phyloP scores from a whole-genome alignment of 805 yeast species.

The Candida montana region DNA sequence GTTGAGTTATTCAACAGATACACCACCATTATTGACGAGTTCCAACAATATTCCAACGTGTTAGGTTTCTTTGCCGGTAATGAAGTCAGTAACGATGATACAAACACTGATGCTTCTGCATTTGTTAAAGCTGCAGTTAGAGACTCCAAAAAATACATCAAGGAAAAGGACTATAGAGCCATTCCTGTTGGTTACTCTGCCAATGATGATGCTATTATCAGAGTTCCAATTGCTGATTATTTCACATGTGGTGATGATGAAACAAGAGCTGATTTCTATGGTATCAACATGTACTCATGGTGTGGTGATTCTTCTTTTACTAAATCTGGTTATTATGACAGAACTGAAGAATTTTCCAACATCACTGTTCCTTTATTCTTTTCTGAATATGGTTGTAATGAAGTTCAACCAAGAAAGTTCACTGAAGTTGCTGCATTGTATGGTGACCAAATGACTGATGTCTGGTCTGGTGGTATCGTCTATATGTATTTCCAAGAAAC shows the following conservation, averaged over 20 bases:
- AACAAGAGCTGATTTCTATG: conserved; percentile 72
- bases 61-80: conserved; percentile 85
- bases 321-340: conserved; percentile 58
- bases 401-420: conserved; percentile 63
- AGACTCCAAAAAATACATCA: conserved; percentile 68
- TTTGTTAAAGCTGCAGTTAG: conserved; percentile 80
- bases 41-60: conserved; percentile 65
- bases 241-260: conserved; percentile 68
- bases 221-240: conserved; percentile 66
- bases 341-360: conserved; percentile 60
- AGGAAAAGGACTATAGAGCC: conserved; percentile 51
- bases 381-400: conserved; percentile 81
- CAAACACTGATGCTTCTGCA: conserved; percentile 72
- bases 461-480: conserved; percentile 89
- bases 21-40: conserved; percentile 60
- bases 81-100: conserved; percentile 65
- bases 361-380: conserved; percentile 70
- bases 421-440: conserved; percentile 64
- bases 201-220: conserved; percentile 64
- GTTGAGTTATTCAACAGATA: conserved; percentile 60
- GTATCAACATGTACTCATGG: conserved; percentile 89
- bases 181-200: conserved; percentile 84
- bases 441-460: conserved; percentile 66
- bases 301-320: conserved; percentile 61
- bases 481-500: conserved; percentile 79